Evolutionary conservation across 2,329 filamentous ascomycete species (phyloP), one percentile per base, ranked within the genome.

Genomic region (Aspergillus spinulosporus): DNA sequence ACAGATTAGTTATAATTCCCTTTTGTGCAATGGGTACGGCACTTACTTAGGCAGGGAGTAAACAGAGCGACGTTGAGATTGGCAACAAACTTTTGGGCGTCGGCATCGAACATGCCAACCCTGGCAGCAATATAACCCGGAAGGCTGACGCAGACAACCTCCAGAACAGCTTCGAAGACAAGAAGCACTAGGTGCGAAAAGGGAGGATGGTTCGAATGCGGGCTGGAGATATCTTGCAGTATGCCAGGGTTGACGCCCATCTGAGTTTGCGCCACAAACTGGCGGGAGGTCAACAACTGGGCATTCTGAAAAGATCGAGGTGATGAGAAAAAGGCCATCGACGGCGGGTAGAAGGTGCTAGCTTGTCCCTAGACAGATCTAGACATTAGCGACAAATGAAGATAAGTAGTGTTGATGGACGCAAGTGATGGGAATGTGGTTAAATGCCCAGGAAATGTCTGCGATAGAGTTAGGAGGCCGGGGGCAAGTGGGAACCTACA

Each of bases 11-110:
- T 21, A 49, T 9, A 31, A 37, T 5, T 29, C 48, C 65, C 44
- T 62, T 43, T 32, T 49, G 52, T 26, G 50, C 15, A 8, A 32
- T 39, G 32, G 37, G 3, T 39, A 3, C 48, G 8, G 31, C 8
- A 76, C 87, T 60, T 85, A 95, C 90, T 95, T 61, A 99, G 85
- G 73, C 94, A 97, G 62, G 94, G 94, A 31, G 94, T 99, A 75
- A 99, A 99, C 42, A 99, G 82, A 78, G 89, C 90, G 57, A 97
- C 92, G 73, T 99, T 99, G 64, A 99, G 81, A 70, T 99, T 97
- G 52, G 94, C 93, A 49, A 97, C 82, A 70, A 99, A 95, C 75
- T 97, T 97, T 74, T 99, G 94, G 72, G 92, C 90, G 50, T 96
- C 92, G 61, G 90, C 91, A 75, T 96, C 91, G 75, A 99, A 97